phyloP scores from a whole-genome alignment of 345 rosid genomes.

The Pelargonium nanum region DNA sequence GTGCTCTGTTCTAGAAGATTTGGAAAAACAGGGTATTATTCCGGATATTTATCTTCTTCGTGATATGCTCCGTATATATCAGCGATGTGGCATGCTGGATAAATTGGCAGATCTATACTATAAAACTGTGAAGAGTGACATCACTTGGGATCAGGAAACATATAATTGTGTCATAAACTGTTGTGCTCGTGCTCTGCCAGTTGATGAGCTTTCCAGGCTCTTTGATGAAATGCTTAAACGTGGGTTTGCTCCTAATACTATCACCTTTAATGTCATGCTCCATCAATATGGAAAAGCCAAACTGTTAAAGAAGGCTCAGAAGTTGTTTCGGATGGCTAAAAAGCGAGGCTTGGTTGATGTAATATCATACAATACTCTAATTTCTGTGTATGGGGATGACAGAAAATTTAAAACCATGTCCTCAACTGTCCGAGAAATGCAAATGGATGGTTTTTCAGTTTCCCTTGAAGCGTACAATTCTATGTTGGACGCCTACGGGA shows the following conservation, averaged over 20 bases:
- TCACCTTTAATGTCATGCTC: slow-evolving; percentile 69
- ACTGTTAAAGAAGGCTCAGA: slow-evolving; percentile 53
- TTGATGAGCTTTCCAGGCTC: slow-evolving; percentile 64
- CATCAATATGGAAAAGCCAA: slow-evolving; percentile 78
- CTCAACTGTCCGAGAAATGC: slow-evolving; percentile 54
- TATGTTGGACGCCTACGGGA: slow-evolving; percentile 78
- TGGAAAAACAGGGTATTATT: slow-evolving; percentile 54
- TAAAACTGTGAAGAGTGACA: slow-evolving; percentile 43
- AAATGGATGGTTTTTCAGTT: slow-evolving; percentile 73
- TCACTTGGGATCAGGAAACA: slow-evolving; percentile 81
- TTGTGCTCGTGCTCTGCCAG: slow-evolving; percentile 69
- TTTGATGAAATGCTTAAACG: slow-evolving; percentile 58
- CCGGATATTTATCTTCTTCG: slow-evolving; percentile 67
- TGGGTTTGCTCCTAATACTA: slow-evolving; percentile 57
- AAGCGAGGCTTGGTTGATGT: slow-evolving; percentile 61
- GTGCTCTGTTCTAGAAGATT: slow-evolving; percentile 50
- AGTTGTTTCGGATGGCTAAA: slow-evolving; percentile 53
- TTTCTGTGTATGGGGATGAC: slow-evolving; percentile 62
- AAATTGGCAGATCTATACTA: slow-evolving; percentile 46
- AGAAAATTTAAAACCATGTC: slow-evolving; percentile 57
- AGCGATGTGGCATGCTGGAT: slow-evolving; percentile 47
- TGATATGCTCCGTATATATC: slow-evolving; percentile 83
- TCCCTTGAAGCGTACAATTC: slow-evolving; percentile 89
- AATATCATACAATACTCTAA: slow-evolving; percentile 71
- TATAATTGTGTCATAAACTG: slow-evolving; percentile 81